These are phyloP conservation scores for Saksenaea oblongispora DNA, from an alignment of 371 early-diverging fungal species.

Conservation along the genomic window DNA sequence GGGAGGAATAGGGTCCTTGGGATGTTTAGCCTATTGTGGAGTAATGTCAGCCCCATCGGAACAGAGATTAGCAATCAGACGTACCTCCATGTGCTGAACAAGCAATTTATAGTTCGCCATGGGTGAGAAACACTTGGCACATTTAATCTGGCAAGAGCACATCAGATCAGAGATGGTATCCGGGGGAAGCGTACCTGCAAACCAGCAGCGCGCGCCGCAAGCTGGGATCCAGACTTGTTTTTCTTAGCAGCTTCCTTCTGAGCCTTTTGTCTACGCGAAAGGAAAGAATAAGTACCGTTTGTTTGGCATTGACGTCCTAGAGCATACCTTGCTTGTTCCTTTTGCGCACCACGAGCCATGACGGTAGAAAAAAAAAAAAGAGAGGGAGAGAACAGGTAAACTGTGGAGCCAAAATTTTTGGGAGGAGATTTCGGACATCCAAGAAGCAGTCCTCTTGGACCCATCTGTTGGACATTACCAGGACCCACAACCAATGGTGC, in stretches of 20 bases:
- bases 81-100: constrained; percentile 64
- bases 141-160: constrained; percentile 32
- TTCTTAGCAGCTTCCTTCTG: constrained; percentile 62
- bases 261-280: constrained; percentile 51
- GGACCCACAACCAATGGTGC: too few species aligned
- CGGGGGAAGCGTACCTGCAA: constrained; percentile 36
- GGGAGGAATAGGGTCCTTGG: constrained; percentile 53
- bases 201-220: constrained; percentile 55
- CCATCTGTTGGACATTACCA: too few species aligned
- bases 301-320: background rate
- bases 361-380: background rate
- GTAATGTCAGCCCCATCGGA: background rate
- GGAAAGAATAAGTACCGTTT: background rate
- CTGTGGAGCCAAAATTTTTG: too few species aligned
- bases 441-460: too few species aligned
- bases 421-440: background rate
- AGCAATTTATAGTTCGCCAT: constrained; percentile 60
- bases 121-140: constrained; percentile 38
- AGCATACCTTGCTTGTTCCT: background rate
- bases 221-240: constrained; percentile 1
- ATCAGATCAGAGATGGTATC: background rate
- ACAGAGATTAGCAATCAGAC: background rate
- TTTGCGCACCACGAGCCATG: constrained; percentile 3
- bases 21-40: constrained; percentile 55
- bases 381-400: too few species aligned